These are phyloP conservation scores for Tilletia caries DNA, from an alignment of 1,284 basidiomycete species.

Conservation along the genomic window DNA sequence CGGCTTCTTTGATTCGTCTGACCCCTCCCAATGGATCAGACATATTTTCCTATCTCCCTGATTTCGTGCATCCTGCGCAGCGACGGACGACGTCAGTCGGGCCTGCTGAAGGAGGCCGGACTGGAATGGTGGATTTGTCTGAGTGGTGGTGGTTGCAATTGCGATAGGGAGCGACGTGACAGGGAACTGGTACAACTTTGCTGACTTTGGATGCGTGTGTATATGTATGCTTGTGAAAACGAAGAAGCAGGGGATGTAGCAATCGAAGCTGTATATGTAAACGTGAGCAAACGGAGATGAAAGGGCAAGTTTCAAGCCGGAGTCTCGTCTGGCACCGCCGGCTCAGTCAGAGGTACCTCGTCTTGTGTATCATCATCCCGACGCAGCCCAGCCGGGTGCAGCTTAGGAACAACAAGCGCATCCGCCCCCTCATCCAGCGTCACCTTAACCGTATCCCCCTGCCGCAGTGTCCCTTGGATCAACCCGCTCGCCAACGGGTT, in stretches of 20 bases:
- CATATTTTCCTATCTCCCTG: too few species aligned
- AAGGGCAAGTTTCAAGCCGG: not conserved
- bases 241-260: too few species aligned
- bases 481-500: slow-evolving; percentile 38
- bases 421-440: not conserved
- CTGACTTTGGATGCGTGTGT: not conserved
- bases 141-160: too few species aligned
- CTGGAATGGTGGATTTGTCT: too few species aligned
- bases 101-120: too few species aligned
- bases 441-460: slow-evolving; percentile 26
- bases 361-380: not conserved
- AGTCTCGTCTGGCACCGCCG: not conserved
- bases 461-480: slow-evolving; percentile 28
- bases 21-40: too few species aligned
- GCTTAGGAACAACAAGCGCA: not conserved
- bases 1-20: not conserved
- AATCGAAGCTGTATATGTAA: too few species aligned
- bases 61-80: too few species aligned
- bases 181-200: too few species aligned
- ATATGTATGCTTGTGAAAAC: not conserved
- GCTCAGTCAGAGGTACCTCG: not conserved
- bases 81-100: too few species aligned
- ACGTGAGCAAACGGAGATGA: too few species aligned
- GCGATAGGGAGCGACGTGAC: too few species aligned
- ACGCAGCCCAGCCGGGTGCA: not conserved